Conservation (phyloP, 2,329 filamentous ascomycete species). For the Colletotrichum liriopes region DNA sequence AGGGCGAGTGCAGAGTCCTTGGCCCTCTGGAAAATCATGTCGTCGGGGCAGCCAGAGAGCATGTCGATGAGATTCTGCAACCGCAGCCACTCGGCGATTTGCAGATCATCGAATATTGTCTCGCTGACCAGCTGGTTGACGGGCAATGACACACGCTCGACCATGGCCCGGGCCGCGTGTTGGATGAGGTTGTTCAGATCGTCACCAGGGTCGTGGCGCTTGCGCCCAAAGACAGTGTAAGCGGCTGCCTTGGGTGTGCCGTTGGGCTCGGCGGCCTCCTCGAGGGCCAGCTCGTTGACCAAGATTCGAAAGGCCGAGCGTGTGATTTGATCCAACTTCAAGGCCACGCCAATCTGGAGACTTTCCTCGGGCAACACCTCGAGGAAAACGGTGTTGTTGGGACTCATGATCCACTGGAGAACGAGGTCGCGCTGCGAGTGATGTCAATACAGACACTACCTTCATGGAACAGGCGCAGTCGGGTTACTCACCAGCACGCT, state of each 20-base stretch:
- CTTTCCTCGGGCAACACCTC: slow-evolving; percentile 75
- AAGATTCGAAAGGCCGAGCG: slow-evolving; percentile 71
- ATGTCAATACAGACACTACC: slow-evolving; percentile 45
- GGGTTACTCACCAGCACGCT: slow-evolving; percentile 51
- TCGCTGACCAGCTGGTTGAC: slow-evolving; percentile 53
- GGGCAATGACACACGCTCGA: slow-evolving; percentile 59
- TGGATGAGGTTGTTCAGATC: slow-evolving; percentile 71
- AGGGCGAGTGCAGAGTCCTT: slow-evolving; percentile 44
- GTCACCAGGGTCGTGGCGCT: slow-evolving; percentile 65
- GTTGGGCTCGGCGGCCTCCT: slow-evolving; percentile 49
- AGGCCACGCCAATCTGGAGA: slow-evolving; percentile 68
- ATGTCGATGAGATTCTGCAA: slow-evolving; percentile 48
- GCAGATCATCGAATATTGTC: slow-evolving; percentile 50
- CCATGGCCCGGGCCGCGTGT: slow-evolving; percentile 69
- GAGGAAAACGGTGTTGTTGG: slow-evolving; percentile 71
- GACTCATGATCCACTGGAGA: slow-evolving; percentile 71
- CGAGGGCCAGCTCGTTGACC: slow-evolving; percentile 74
- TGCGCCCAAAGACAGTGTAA: slow-evolving; percentile 62
- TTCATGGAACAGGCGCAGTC: slow-evolving; percentile 40
- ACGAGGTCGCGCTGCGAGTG: slow-evolving; percentile 61
- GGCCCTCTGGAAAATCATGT: slow-evolving; percentile 29
- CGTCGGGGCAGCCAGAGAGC: slow-evolving; percentile 42
- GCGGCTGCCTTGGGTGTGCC: slow-evolving; percentile 38
- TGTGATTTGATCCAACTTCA: slow-evolving; percentile 61
- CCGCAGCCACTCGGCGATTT: slow-evolving; percentile 54